Conservation (phyloP, 2,329 filamentous ascomycete genomes). For the Domatiomyces globalis region DNA sequence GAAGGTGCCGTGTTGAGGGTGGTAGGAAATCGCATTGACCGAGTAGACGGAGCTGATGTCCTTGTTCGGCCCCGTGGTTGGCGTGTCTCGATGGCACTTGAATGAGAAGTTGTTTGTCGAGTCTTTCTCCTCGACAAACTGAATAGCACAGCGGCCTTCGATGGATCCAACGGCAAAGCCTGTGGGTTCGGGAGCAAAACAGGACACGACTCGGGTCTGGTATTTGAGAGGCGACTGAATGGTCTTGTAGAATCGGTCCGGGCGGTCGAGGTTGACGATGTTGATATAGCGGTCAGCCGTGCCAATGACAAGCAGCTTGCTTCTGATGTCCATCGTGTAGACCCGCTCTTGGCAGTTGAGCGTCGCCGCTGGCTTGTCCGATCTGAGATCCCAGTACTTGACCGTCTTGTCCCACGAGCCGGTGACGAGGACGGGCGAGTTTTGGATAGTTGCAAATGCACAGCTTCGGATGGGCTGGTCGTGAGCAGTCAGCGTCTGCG, state of each 20-base stretch:
- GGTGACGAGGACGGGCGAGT: conserved; percentile 71
- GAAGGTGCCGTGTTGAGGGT: conserved; percentile 94
- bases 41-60: conserved; percentile 82
- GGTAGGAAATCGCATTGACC: conserved; percentile 96
- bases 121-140: conserved; percentile 96
- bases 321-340: conserved; percentile 83
- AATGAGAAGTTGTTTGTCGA: conserved; percentile 89
- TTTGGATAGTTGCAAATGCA: conserved; percentile 58
- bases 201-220: conserved; percentile 91
- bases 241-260: conserved; percentile 86
- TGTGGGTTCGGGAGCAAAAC: conserved; percentile 68
- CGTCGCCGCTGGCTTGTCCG: conserved; percentile 31
- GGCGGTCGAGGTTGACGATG: conserved; percentile 78
- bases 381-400: conserved; percentile 44
- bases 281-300: conserved; percentile 96
- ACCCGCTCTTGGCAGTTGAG: conserved; percentile 39
- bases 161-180: conserved; percentile 95
- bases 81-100: conserved; percentile 87
- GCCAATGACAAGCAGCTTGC: conserved; percentile 77
- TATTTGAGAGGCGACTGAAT: conserved; percentile 93
- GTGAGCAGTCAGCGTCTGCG: conserved; percentile 55
- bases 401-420: conserved; percentile 52
- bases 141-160: conserved; percentile 91
- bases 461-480: conserved; percentile 65
- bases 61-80: conserved; percentile 36